These are phyloP conservation scores for Vanderwaltozyma yarrowii DNA, from an alignment of 805 yeast species.

Conservation along the genomic window DNA sequence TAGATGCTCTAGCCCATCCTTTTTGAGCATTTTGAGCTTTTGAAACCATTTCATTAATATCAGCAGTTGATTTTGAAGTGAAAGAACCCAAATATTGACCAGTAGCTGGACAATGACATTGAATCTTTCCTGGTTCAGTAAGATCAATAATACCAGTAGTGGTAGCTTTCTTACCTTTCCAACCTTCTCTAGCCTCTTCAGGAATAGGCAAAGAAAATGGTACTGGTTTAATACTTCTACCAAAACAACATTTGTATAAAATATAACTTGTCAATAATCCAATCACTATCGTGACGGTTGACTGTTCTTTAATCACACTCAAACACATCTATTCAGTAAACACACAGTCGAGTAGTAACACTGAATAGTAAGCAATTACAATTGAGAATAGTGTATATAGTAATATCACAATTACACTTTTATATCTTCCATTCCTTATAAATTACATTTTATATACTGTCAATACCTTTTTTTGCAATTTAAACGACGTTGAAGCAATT, in stretches of 20 bases:
- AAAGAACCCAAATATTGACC: constrained; percentile 78
- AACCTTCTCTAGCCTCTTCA: constrained; percentile 27
- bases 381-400: no score
- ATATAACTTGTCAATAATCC: constrained; percentile 8
- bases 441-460: no score
- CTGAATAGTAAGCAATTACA: no score
- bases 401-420: no score
- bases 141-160: constrained; percentile 43
- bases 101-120: constrained; percentile 92
- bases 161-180: constrained; percentile 72
- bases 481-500: no score
- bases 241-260: constrained; percentile 12
- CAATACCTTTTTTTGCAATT: no score
- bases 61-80: constrained; percentile 50
- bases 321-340: no score
- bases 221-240: constrained; percentile 9
- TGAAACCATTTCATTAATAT: constrained; percentile 56
- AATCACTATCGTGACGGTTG: background rate
- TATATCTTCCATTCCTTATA: no score
- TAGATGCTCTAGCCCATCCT: constrained; percentile 35
- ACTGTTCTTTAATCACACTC: background rate
- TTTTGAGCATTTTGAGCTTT: constrained; percentile 28
- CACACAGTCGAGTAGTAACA: no score
- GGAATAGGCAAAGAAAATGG: constrained; percentile 16
- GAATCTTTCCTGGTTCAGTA: constrained; percentile 58